Conservation (phyloP, 75 land plant genomes). For the Selaginella tamariscina region DNA sequence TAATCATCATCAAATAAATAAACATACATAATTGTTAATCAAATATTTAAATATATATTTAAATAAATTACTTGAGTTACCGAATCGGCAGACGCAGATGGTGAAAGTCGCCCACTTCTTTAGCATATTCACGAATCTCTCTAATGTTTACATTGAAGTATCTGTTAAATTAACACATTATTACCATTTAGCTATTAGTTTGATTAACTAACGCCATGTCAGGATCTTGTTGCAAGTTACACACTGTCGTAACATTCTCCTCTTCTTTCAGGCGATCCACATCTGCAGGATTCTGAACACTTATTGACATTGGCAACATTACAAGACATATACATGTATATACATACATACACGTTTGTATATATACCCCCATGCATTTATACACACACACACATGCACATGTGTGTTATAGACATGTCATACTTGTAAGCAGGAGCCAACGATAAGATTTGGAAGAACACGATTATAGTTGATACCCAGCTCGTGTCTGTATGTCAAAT, state of each 20-base stretch:
- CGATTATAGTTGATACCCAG: conserved; percentile 89
- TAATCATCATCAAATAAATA: too few species aligned
- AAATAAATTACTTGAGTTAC: too few species aligned
- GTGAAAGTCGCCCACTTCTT: conserved; percentile 46
- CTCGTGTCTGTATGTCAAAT: conserved; percentile 85
- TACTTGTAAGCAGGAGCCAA: conserved; percentile 96
- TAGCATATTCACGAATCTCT: conserved; percentile 56
- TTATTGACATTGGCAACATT: not conserved
- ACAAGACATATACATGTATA: not conserved
- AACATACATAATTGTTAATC: too few species aligned
- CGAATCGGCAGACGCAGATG: conserved; percentile 84
- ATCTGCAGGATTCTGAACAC: conserved; percentile 69
- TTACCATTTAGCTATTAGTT: not conserved
- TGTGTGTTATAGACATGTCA: not conserved
- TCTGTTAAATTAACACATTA: conserved; percentile 20
- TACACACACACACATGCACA: too few species aligned
- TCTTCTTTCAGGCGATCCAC: conserved; percentile 68
- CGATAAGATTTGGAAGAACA: conserved; percentile 87
- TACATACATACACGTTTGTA: too few species aligned
- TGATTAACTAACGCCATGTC: conserved; percentile 67
- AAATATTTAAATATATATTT: too few species aligned
- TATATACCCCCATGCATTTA: too few species aligned
- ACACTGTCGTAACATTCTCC: conserved; percentile 67
- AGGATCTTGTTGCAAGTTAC: conserved; percentile 84
- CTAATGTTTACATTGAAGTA: conserved; percentile 82